Conservation (phyloP, 1,139 yeast genomes). For the Hemisphaericaspora lyxosophila region DNA sequence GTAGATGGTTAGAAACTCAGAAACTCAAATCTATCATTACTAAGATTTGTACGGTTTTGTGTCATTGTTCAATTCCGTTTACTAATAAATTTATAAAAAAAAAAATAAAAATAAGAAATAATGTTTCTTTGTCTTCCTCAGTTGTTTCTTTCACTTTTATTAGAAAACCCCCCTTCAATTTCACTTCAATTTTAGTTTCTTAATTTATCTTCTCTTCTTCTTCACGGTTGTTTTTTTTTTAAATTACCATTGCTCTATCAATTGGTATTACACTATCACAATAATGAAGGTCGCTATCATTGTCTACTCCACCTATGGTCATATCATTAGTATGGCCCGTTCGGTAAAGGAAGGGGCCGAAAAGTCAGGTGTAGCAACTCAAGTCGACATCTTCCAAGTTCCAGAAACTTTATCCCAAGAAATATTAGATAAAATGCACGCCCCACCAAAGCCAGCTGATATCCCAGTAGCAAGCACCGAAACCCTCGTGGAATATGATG, state of each 20-base stretch:
- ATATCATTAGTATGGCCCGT: conserved; percentile 50
- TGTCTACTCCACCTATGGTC: conserved; percentile 65
- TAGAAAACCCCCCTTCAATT: conserved; percentile 4
- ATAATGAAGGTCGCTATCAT: conserved; percentile 48
- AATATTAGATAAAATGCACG: conserved; percentile 39
- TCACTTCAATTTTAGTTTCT: background rate
- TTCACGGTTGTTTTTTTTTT: background rate
- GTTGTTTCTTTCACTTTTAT: background rate
- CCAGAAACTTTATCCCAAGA: conserved; percentile 49
- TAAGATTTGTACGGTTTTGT: too few species aligned
- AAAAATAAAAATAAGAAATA: too few species aligned
- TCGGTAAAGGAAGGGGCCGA: conserved; percentile 44
- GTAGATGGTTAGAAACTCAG: too few species aligned
- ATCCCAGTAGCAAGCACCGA: conserved; percentile 44
- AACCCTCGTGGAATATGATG: conserved; percentile 42
- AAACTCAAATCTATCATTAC: too few species aligned
- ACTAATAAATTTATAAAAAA: too few species aligned
- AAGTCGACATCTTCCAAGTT: conserved; percentile 47
- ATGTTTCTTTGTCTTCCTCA: too few species aligned
- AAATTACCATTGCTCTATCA: background rate
- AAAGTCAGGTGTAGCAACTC: conserved; percentile 27
- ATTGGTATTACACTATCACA: conserved; percentile 3
- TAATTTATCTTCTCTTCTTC: background rate
- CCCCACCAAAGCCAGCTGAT: conserved; percentile 35
- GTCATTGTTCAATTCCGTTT: too few species aligned